These are phyloP conservation scores for Fusarium solani-melongenae DNA, from an alignment of 2,329 filamentous ascomycete genomes.

Conservation along the genomic window DNA sequence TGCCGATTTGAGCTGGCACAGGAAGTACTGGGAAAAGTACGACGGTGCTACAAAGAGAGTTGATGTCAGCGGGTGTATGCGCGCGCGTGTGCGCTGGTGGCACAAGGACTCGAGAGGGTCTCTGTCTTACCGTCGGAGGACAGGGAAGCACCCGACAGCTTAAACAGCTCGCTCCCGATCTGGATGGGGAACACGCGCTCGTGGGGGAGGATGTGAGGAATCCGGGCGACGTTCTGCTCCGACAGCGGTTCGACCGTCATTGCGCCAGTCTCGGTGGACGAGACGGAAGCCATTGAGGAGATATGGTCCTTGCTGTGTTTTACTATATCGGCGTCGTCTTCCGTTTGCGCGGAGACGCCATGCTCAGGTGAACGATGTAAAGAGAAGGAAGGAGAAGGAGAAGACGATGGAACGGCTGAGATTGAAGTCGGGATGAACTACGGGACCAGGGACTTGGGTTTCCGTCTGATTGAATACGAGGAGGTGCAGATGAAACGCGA, in stretches of 20 bases:
- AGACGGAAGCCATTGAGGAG: constrained; percentile 43
- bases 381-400: constrained; percentile 8
- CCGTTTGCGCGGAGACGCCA: constrained; percentile 26
- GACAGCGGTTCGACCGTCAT: constrained; percentile 40
- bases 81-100: background rate
- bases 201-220: constrained; percentile 71
- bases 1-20: constrained; percentile 78
- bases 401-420: background rate
- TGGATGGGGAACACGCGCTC: constrained; percentile 81
- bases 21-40: constrained; percentile 95
- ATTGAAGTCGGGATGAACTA: constrained; percentile 2
- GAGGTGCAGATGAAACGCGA: constrained; percentile 6
- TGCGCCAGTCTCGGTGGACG: constrained; percentile 41
- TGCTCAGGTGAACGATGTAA: constrained; percentile 7
- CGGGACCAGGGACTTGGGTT: background rate
- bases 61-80: constrained; percentile 16
- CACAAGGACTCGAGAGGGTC: background rate
- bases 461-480: constrained; percentile 6
- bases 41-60: constrained; percentile 75
- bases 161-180: constrained; percentile 77
- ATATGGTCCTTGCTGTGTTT: background rate
- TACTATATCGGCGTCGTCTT: constrained; percentile 4
- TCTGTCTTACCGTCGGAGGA: constrained; percentile 73
- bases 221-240: constrained; percentile 55
- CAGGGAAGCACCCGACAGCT: constrained; percentile 77